These are phyloP conservation scores for Claviceps sp. DNA, from an alignment of 2,329 filamentous ascomycete species.

Conservation along the genomic window DNA sequence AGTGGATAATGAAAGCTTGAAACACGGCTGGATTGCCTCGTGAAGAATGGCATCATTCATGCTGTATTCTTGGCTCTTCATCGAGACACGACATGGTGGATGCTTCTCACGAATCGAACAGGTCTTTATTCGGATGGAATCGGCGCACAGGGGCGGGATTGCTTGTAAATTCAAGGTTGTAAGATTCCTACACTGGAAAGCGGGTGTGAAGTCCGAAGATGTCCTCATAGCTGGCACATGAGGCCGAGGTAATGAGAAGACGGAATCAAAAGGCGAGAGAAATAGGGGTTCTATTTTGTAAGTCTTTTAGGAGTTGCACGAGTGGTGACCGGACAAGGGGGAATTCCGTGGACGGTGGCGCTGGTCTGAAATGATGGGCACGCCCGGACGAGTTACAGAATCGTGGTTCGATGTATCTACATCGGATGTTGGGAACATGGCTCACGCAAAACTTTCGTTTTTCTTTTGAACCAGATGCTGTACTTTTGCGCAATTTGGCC, in stretches of 20 bases:
- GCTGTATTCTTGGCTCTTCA: background rate
- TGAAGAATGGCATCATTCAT: too few species aligned
- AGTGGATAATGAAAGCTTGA: too few species aligned
- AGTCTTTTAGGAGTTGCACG: background rate
- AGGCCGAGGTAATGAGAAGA: background rate
- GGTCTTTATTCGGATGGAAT: background rate
- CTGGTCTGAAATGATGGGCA: background rate
- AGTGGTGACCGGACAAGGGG: background rate
- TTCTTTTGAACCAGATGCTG: background rate
- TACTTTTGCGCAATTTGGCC: background rate
- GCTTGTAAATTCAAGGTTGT: constrained; percentile 5
- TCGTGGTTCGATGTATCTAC: background rate
- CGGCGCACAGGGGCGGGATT: constrained; percentile 2
- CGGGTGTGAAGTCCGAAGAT: background rate
- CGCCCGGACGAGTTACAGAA: background rate
- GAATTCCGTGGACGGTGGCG: background rate
- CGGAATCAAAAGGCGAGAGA: background rate
- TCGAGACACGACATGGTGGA: background rate
- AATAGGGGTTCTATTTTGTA: background rate
- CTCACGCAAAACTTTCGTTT: background rate
- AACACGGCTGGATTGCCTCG: too few species aligned
- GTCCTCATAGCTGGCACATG: background rate
- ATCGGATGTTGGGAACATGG: background rate
- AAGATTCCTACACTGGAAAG: background rate
- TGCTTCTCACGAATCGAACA: background rate